Evolutionary conservation across 768 basidiomycete genomes (phyloP), one percentile per base, ranked within the genome.

Genomic region (Trametes punicea): DNA sequence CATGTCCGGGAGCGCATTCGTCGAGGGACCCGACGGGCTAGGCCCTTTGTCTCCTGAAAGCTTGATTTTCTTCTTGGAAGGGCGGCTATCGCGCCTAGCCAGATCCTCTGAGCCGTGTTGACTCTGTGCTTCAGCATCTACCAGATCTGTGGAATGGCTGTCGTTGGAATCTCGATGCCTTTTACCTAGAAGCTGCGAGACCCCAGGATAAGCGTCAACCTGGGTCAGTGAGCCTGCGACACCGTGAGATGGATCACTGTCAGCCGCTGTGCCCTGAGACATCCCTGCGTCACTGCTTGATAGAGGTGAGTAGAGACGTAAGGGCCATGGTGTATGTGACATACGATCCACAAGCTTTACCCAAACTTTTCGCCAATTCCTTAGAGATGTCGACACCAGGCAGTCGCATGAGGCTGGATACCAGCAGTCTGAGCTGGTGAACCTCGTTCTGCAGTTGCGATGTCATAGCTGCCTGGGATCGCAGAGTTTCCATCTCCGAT

Each of bases 121-220:
- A n/a, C 68, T 61, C 11, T 66, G 59, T 5, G 65, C 69, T n/a
- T 68, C 75, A 25, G 71, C 70, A 51, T 81, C 82, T 6, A 73
- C 67, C 9, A 74, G 67, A 48, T 70, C 77, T 2, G 74, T 69
- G 20, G 75, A 62, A 48, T 74, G 72, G 60, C 75, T 80, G 10
- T 74, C 71, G 8, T 74, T 69, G 2, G 80, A 73, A 59, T 82
- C 81, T 57, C 87, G 76, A 47, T 75, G 78, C 30, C 85, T 81
- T 66, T 89, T 90, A n/a, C 88, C 87, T 16, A 89, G 75, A 27
- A 75, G 72, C 39, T 76, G 73, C 3, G 78, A 1, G 7, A 52
- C 3, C 1, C 56, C 49, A 69, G 55, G 76, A 66, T 10, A 75
- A 77, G 38, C 39, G 78, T 66, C 16, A 64, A 61, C 16, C 41